These are phyloP conservation scores for Boletus edulis DNA, from an alignment of 768 basidiomycete genomes.

Conservation along the genomic window DNA sequence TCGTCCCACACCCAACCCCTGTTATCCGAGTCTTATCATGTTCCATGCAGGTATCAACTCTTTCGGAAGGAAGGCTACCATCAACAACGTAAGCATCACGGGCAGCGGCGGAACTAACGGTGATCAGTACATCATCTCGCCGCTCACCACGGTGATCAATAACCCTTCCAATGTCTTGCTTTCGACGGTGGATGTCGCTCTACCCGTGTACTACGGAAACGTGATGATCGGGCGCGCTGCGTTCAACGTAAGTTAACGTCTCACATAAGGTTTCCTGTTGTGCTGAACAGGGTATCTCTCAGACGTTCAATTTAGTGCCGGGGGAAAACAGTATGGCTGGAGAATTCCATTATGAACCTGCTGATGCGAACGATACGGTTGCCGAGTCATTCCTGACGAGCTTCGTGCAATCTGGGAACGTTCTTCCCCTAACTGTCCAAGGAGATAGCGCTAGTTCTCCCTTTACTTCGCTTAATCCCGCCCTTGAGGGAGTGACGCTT, in stretches of 20 bases:
- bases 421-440: constrained; percentile 51
- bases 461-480: constrained; percentile 55
- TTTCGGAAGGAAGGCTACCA: constrained; percentile 50
- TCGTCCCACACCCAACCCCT: background rate
- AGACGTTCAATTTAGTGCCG: constrained; percentile 58
- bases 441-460: constrained; percentile 63
- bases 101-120: constrained; percentile 68
- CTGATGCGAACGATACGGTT: constrained; percentile 60
- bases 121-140: constrained; percentile 54
- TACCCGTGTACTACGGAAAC: constrained; percentile 57
- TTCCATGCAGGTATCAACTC: constrained; percentile 48
- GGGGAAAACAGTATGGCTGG: constrained; percentile 51
- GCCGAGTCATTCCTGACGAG: constrained; percentile 59
- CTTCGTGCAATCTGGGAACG: constrained; percentile 54
- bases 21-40: background rate
- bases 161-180: constrained; percentile 72
- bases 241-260: constrained; percentile 45
- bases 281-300: background rate
- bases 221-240: constrained; percentile 57
- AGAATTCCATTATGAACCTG: constrained; percentile 69
- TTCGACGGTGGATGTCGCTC: constrained; percentile 51
- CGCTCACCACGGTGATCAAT: constrained; percentile 53
- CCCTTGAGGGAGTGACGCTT: constrained; percentile 52
- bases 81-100: constrained; percentile 56
- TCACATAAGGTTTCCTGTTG: background rate